These are phyloP conservation scores for Stromatinia cepivora DNA, from an alignment of 2,329 filamentous ascomycete species.

Conservation along the genomic window DNA sequence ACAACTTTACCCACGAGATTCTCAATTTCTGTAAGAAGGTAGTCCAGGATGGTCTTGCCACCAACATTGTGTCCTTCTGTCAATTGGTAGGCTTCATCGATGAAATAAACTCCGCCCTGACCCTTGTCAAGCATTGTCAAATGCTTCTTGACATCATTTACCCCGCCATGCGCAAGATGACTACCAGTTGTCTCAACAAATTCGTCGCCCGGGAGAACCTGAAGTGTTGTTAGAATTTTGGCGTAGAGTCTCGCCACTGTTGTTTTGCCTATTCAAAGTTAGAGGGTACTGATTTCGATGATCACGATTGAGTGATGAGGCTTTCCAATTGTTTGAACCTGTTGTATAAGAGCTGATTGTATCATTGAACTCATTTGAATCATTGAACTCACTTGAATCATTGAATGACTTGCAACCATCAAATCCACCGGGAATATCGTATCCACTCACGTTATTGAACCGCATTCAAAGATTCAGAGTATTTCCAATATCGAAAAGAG, in stretches of 20 bases:
- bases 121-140: conserved; percentile 59
- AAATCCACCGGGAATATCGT: not conserved
- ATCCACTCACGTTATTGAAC: not conserved
- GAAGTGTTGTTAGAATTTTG: conserved; percentile 61
- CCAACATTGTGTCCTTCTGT: conserved; percentile 57
- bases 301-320: not conserved
- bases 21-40: conserved; percentile 70
- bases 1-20: conserved; percentile 68
- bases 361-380: not conserved
- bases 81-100: conserved; percentile 79
- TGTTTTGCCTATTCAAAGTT: conserved; percentile 64
- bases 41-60: conserved; percentile 66
- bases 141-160: conserved; percentile 56
- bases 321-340: not conserved
- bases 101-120: conserved; percentile 71
- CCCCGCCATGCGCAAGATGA: conserved; percentile 61
- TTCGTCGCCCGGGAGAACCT: conserved; percentile 58
- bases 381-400: not conserved
- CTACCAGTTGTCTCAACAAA: conserved; percentile 72
- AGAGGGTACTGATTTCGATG: conserved; percentile 2
- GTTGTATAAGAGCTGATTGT: rapidly evolving
- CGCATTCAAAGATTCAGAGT: not conserved
- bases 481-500: not conserved
- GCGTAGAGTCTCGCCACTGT: conserved; percentile 73
- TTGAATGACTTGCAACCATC: not conserved